Evolutionary conservation across 176 grass and related monocot species (phyloP).

Genomic region (Chrysopogon serrulatus): DNA sequence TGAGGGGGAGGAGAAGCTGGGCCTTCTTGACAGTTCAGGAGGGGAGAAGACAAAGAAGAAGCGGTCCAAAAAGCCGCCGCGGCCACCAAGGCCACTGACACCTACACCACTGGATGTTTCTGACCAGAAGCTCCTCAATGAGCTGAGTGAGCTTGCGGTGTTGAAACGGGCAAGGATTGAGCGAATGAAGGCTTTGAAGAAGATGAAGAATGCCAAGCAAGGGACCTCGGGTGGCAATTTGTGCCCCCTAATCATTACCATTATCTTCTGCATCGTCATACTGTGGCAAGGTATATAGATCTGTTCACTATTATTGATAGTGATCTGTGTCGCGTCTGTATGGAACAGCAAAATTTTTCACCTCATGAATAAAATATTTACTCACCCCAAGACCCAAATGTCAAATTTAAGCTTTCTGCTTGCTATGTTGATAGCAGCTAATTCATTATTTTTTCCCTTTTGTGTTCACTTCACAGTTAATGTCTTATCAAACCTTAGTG

Average conservation of each 20-base stretch:
- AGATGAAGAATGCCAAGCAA: slow-evolving; percentile 80
- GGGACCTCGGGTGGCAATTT: slow-evolving; percentile 44
- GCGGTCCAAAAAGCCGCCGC: slow-evolving; percentile 67
- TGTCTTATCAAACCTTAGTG: not conserved
- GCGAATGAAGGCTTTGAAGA: slow-evolving; percentile 92
- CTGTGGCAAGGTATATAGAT: slow-evolving; percentile 90
- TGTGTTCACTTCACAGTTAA: not conserved
- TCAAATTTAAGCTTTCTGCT: not conserved
- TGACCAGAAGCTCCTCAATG: slow-evolving; percentile 79
- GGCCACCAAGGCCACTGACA: slow-evolving; percentile 62
- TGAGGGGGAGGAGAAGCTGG: slow-evolving; percentile 44
- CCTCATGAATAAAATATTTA: not conserved
- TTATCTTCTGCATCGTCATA: slow-evolving; percentile 92
- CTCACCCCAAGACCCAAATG: not conserved
- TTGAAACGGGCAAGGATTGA: slow-evolving; percentile 85
- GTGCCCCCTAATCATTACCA: slow-evolving; percentile 70
- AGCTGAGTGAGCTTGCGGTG: slow-evolving; percentile 77
- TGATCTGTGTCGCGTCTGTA: not conserved
- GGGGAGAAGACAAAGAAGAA: slow-evolving; percentile 77
- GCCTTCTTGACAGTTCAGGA: slow-evolving; percentile 40
- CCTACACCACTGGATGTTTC: slow-evolving; percentile 54
- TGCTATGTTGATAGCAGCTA: not conserved
- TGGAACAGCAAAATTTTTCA: not conserved
- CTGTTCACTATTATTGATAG: not conserved
- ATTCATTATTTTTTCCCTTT: not conserved